Conservation (phyloP, 176 grass and related monocot genomes). For the Juncus inflexus region DNA sequence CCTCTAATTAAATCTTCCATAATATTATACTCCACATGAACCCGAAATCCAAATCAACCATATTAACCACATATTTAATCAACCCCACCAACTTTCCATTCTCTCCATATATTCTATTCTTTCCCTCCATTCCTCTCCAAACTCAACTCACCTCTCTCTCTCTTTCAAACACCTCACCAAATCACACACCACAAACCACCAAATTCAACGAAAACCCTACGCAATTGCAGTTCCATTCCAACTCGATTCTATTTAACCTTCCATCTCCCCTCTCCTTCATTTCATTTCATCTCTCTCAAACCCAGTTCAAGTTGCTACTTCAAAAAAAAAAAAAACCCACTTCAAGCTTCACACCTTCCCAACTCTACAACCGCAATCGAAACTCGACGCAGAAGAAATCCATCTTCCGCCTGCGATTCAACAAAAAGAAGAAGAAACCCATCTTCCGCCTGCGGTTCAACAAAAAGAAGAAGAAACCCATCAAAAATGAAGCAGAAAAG, state of each 20-base stretch:
- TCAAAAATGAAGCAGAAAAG: not conserved
- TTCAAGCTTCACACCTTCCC: not conserved
- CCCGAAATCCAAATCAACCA: not conserved
- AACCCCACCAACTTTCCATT: constrained; percentile 9
- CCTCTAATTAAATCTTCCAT: constrained; percentile 18
- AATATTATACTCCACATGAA: constrained; percentile 6
- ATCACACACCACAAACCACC: too few relatives aligned
- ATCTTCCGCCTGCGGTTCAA: not conserved
- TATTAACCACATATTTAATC: constrained; percentile 4
- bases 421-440: not conserved
- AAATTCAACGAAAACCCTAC: too few relatives aligned
- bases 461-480: not conserved
- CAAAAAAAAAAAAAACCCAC: not conserved
- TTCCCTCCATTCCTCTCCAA: not conserved
- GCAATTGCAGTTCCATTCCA: not conserved
- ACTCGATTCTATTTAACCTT: not conserved
- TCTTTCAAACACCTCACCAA: not conserved
- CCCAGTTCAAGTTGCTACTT: too few relatives aligned
- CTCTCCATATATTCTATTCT: not conserved
- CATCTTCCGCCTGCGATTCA: not conserved
- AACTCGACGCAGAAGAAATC: not conserved
- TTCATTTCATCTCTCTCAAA: not conserved
- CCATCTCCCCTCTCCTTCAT: not conserved
- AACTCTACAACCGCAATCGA: not conserved
- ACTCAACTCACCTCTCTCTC: not conserved